Percentiles rank a stretch among this genome's conserved stretches.
Evolutionary conservation across 352 stramenopile species (phyloP).

Genomic region (Globisporangium echinulatum): DNA sequence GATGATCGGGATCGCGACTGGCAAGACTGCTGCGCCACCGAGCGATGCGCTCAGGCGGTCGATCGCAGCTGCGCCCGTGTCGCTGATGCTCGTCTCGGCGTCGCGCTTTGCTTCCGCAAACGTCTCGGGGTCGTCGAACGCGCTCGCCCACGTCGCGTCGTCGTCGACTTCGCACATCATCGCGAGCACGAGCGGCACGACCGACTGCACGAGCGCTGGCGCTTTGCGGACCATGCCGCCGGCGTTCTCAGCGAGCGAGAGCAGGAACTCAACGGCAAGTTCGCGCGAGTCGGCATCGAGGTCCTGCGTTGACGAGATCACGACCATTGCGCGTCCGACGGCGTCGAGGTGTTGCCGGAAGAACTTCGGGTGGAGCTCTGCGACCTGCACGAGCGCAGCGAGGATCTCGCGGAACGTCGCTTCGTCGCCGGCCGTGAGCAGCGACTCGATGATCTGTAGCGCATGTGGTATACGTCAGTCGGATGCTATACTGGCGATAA

Average conservation of each 20-base stretch:
- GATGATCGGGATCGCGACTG: constrained; percentile 72
- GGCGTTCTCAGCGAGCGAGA: constrained; percentile 75
- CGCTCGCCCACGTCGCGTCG: constrained; percentile 54
- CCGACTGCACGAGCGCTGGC: constrained; percentile 44
- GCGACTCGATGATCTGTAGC: constrained; percentile 53
- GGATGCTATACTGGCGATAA: background rate
- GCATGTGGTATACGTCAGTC: constrained; percentile 3
- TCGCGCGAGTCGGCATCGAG: constrained; percentile 72
- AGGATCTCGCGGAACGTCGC: constrained; percentile 65
- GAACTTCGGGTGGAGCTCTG: constrained; percentile 77
- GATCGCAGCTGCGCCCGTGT: constrained; percentile 68
- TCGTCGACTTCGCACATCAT: constrained; percentile 81
- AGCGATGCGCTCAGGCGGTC: constrained; percentile 70
- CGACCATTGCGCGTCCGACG: constrained; percentile 74
- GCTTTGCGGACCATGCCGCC: constrained; percentile 80
- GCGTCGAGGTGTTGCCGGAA: constrained; percentile 68
- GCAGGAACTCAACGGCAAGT: constrained; percentile 75
- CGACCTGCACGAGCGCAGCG: constrained; percentile 62
- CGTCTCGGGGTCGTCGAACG: constrained; percentile 79
- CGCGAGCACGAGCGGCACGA: constrained; percentile 71
- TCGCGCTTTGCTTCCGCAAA: constrained; percentile 53
- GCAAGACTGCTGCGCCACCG: constrained; percentile 66
- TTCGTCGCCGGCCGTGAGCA: constrained; percentile 58
- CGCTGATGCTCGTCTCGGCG: constrained; percentile 58
- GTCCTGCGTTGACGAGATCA: constrained; percentile 54